These are phyloP conservation scores for Pseudocercospora macadamiae DNA, from an alignment of 2,329 filamentous ascomycete species.

Conservation along the genomic window DNA sequence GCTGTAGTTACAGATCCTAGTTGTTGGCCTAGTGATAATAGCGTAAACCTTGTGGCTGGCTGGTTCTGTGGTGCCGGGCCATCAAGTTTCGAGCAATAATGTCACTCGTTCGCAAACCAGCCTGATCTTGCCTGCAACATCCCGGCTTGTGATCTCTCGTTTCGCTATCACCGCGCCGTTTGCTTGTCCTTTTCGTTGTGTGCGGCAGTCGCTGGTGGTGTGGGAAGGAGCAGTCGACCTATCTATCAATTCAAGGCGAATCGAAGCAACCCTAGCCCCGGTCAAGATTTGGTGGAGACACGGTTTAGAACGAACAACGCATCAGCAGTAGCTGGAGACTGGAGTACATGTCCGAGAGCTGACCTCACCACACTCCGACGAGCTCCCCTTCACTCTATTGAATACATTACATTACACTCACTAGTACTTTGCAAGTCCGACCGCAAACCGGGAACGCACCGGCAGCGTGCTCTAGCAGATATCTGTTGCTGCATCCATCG, in stretches of 20 bases:
- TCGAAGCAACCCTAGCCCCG: background rate
- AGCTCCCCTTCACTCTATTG: no score
- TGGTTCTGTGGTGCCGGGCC: background rate
- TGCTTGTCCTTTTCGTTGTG: background rate
- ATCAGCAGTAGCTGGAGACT: background rate
- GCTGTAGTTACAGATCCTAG: background rate
- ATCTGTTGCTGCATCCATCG: background rate
- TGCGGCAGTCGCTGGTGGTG: background rate
- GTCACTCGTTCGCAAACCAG: background rate
- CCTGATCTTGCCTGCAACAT: background rate
- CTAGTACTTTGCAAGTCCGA: no score
- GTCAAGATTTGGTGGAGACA: background rate
- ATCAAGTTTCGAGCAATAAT: no score
- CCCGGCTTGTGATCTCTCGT: conserved; percentile 1
- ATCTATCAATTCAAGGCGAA: background rate
- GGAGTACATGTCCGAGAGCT: background rate
- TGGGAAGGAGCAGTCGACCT: background rate
- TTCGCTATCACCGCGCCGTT: background rate
- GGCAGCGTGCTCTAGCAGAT: background rate
- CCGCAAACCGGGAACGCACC: background rate
- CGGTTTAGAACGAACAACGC: background rate
- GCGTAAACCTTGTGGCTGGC: conserved; percentile 3
- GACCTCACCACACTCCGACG: background rate
- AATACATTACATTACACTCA: no score
- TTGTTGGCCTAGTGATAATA: no score